Evolutionary conservation across 2,329 filamentous ascomycete genomes (phyloP).

Genomic region (Colletotrichum trifolii): DNA sequence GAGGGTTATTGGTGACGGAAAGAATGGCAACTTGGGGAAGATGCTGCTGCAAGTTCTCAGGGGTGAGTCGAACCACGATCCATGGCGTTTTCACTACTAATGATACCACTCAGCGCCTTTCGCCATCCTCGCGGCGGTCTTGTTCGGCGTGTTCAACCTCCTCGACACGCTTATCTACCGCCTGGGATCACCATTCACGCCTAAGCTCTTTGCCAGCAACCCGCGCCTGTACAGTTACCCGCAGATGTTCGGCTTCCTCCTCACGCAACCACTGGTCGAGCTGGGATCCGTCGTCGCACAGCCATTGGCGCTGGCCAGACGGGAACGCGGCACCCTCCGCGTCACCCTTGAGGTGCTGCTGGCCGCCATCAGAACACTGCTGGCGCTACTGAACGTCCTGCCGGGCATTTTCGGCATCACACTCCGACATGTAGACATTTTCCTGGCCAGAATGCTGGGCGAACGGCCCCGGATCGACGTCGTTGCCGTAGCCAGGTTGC

Average conservation of each 20-base stretch:
- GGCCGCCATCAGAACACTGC: neutral
- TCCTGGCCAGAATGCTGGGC: conserved; percentile 16
- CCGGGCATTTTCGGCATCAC: conserved; percentile 10
- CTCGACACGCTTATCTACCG: conserved; percentile 31
- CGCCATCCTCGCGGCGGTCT: conserved; percentile 20
- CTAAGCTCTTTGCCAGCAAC: conserved; percentile 32
- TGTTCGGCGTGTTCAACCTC: conserved; percentile 32
- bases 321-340: neutral
- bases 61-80: conserved; percentile 15
- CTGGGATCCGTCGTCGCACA: neutral
- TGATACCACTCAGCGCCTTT: conserved; percentile 9
- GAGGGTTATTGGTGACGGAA: neutral
- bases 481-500: conserved; percentile 24
- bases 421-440: conserved; percentile 4
- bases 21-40: neutral
- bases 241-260: conserved; percentile 30
- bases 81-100: neutral
- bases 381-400: conserved; percentile 16
- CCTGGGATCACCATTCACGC: conserved; percentile 22
- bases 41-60: conserved; percentile 18
- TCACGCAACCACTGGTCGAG: conserved; percentile 14
- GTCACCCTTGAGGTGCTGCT: neutral
- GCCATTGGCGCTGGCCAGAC: neutral
- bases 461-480: conserved; percentile 22
- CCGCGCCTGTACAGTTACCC: conserved; percentile 23